phyloP scores from a whole-genome alignment of 139 green algal genomes.

The Astrephomene gubernaculifera region DNA sequence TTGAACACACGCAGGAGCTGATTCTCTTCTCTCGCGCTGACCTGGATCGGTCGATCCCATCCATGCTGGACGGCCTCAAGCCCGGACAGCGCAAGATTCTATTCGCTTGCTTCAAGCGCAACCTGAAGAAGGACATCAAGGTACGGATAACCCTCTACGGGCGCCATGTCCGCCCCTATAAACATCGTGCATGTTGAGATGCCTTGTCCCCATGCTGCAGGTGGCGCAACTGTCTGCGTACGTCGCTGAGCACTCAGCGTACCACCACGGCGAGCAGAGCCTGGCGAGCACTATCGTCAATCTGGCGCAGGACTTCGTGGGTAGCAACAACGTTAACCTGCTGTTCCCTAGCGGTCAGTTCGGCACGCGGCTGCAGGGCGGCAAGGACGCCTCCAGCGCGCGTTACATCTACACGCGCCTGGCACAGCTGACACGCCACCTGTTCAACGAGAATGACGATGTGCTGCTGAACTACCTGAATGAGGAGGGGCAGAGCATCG shows the following conservation, averaged over 20 bases:
- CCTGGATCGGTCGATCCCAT: slow-evolving; percentile 97
- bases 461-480: slow-evolving; percentile 92
- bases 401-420: slow-evolving; percentile 99
- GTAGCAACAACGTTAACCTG: slow-evolving; percentile 99
- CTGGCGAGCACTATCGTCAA: slow-evolving; percentile 77
- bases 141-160: slow-evolving; percentile 46
- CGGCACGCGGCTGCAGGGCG: slow-evolving; percentile 92
- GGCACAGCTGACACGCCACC: slow-evolving; percentile 77
- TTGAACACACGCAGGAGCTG: slow-evolving; percentile 78
- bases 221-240: slow-evolving; percentile 97
- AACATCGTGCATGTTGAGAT: no score
- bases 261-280: slow-evolving; percentile 97
- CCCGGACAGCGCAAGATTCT: slow-evolving; percentile 99
- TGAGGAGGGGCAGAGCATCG: slow-evolving; percentile 97
- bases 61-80: slow-evolving; percentile 97
- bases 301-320: slow-evolving; percentile 93
- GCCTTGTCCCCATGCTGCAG: slow-evolving; percentile 57
- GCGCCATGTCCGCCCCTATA: no score
- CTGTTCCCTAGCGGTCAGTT: slow-evolving; percentile 90
- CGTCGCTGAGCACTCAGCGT: slow-evolving; percentile 97
- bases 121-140: slow-evolving; percentile 94
- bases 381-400: slow-evolving; percentile 94
- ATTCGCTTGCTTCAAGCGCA: slow-evolving; percentile 97
- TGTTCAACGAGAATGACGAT: slow-evolving; percentile 97
- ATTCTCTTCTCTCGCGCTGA: slow-evolving; percentile 95